A percentile compares a stretch with the other conserved stretches of the same genome.
These are phyloP conservation scores for Aquilaria yunnanensis DNA, from an alignment of 345 rosid genomes.

Conservation along the genomic window DNA sequence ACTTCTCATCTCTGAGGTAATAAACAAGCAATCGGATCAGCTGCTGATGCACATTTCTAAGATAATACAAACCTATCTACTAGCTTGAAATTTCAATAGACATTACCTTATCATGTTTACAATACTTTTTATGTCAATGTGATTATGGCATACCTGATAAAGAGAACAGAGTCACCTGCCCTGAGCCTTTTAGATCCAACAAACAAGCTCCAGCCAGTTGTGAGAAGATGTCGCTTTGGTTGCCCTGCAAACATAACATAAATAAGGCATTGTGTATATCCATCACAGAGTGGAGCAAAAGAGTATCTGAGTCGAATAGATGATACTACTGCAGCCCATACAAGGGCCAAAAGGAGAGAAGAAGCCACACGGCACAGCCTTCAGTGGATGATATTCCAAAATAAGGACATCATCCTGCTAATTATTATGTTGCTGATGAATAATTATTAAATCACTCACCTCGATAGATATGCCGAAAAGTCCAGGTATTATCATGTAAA, in stretches of 20 bases:
- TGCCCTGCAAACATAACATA: conserved; percentile 55
- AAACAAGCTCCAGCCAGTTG: conserved; percentile 98
- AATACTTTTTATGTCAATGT: not conserved
- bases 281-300: not conserved
- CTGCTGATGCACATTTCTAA: not conserved
- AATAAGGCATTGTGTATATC: conserved; percentile 1
- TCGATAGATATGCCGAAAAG: conserved; percentile 93
- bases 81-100: not conserved
- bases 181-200: conserved; percentile 92
- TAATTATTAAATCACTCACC: conserved; percentile 35
- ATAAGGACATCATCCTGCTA: no score
- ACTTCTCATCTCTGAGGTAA: conserved; percentile 78
- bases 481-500: conserved; percentile 91
- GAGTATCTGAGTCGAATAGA: not conserved
- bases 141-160: conserved; percentile 58
- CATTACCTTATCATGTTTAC: not conserved
- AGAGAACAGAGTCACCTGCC: conserved; percentile 95
- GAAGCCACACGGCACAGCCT: not conserved
- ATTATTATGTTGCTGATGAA: not conserved
- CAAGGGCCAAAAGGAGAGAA: not conserved
- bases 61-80: no score
- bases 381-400: not conserved
- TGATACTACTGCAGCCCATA: not conserved
- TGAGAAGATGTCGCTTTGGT: conserved; percentile 95
- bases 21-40: not conserved